Evolutionary conservation across 805 yeast species (phyloP), one percentile per base, ranked within the genome.

Genomic region (Candida lessepsii): DNA sequence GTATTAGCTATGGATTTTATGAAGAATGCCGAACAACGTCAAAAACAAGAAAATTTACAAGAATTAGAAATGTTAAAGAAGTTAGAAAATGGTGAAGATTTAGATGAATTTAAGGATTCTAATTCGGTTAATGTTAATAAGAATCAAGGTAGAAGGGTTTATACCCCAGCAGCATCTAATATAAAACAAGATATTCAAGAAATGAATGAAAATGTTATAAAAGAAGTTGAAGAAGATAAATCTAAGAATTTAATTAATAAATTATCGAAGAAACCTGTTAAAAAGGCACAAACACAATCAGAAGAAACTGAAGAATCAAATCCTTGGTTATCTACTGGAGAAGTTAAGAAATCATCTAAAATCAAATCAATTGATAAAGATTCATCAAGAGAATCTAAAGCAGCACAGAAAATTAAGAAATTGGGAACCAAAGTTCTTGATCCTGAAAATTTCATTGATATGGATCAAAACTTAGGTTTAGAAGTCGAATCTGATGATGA

Each of bases 1-100:
- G 82, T 91, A 15, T 65, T 91, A 75, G 83, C 81, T 35, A 93
- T 93, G 98, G 95, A 90, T 50, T 91, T 91, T 61, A 91, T 91
- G 98, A 82, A 75, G 49, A 84, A 83, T 45, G 98, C 98, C 1
- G 95, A 83, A 46, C 81, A 80, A 41, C 75, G 81, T 49, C 76
- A 78, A 46, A 75, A 71, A 43, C 71, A 74, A 39, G 79, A 73
- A 30, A 90, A 87, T 58, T 61, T 70, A 37, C 70, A 71, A 43
- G 73, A 75, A 23, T 58, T 80, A 30, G 75, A 70, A 44, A 67
- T 69, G 35, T 55, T 87, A 41, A 75, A 75, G 48, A 57, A 49
- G n/a, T 60, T 74, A 41, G 63, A 77, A 38, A 60, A 61, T 29
- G 78, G 75, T 18, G 49, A 44, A 19, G 71, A 63, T 9, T 58